Evolutionary conservation across 1,284 basidiomycete species (phyloP), one percentile per base, ranked within the genome.

Genomic region (Malassezia japonica): DNA sequence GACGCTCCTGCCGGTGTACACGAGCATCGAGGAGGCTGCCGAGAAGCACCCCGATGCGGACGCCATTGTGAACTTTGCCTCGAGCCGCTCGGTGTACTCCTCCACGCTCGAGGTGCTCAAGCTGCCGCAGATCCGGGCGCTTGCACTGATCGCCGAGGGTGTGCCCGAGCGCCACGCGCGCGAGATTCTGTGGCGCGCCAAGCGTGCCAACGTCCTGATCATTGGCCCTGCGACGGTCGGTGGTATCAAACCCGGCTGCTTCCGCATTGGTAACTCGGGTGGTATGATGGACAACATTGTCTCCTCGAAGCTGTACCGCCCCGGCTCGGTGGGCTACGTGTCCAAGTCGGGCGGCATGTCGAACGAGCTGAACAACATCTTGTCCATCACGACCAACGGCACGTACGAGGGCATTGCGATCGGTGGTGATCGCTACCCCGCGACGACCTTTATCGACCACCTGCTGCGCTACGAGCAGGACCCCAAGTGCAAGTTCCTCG

Each of bases 221-320:
- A 90, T 98, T 61, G 92, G 94, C 43, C 92, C 94, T 54, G 94
- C 92, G 42, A 98, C 94, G 43, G 92, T 96, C 56, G 92, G 92
- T 78, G 94, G 94, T 70, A 95, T 98, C 81, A 98, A 98, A 80
- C 91, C 92, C 57, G 94, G 94, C 48, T 96, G 92, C 80, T 96
- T 96, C 86, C 83, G 91, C 76, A 96, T 96, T 72, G 92, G 92
- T 68, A 98, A 96, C 82, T 92, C 88, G 60, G 92, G 92, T 80
- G 91, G 87, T 81, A 96, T 96, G 92, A 96, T 96, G 90, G 94
- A 98, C 80, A 98, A 96, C 80, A 92, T 96, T 78, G 90, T 96
- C 69, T 79, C 91, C 13, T 95, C 90, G 61, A 98, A 96, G 81
- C 86, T 98, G 60, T 98, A 96, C 83, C 88, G 91, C 70, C 78